Conservation (phyloP, 192 early-diverging fungal genomes). For the Spizellomyces punctatus region DNA sequence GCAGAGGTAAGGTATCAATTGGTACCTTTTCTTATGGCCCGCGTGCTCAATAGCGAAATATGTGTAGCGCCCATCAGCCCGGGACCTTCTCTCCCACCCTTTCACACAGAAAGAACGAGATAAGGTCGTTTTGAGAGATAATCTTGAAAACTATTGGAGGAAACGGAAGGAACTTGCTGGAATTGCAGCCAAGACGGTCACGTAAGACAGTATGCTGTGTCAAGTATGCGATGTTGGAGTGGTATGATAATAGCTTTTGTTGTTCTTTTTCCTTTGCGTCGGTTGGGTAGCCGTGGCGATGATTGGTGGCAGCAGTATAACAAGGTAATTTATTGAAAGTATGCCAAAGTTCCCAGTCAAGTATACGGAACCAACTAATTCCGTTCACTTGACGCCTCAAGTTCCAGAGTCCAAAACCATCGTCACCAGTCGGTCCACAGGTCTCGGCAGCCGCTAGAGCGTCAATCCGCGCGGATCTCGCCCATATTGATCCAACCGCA, state of each 20-base stretch:
- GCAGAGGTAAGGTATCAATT: constrained; percentile 10
- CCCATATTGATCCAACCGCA: constrained; percentile 11
- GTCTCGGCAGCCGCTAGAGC: constrained; percentile 20
- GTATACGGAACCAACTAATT: not conserved
- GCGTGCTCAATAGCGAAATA: no score
- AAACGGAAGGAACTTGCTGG: constrained; percentile 25
- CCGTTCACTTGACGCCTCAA: not conserved
- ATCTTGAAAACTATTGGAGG: constrained; percentile 56
- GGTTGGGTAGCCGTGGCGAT: constrained; percentile 13
- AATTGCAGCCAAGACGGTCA: not conserved
- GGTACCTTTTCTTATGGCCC: constrained; percentile 1
- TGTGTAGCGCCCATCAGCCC: constrained; percentile 74
- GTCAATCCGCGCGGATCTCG: constrained; percentile 27
- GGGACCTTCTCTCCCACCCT: constrained; percentile 79
- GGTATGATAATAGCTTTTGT: no score
- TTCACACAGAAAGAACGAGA: constrained; percentile 80
- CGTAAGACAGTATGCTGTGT: no score
- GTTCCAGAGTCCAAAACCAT: constrained; percentile 4
- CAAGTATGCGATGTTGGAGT: not conserved
- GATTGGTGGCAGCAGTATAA: constrained; percentile 31
- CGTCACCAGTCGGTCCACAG: not conserved
- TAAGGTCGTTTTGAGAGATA: constrained; percentile 74
- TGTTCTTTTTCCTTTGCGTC: no score
- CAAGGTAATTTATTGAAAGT: constrained; percentile 8
- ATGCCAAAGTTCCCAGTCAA: not conserved